A percentile compares a stretch with the other conserved stretches of the same genome.
Conservation (phyloP, 306 rosid genomes). For the Cicer arietinum region DNA sequence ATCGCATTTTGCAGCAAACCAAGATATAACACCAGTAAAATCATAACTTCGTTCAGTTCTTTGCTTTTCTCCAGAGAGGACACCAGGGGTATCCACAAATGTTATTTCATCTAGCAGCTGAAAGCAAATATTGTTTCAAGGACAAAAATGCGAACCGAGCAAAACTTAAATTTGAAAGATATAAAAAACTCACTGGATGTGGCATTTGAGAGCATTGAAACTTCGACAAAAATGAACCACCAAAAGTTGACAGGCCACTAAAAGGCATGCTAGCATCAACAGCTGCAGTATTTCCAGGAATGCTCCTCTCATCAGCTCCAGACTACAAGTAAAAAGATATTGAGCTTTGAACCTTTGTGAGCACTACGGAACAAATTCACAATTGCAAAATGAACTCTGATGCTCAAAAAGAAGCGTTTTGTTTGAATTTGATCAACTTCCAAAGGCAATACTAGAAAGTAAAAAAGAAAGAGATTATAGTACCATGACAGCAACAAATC, state of each 20-base stretch:
- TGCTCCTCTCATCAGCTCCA: slow-evolving; percentile 96
- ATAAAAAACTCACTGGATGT: slow-evolving; percentile 76
- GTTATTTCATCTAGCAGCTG: slow-evolving; percentile 91
- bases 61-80: slow-evolving; percentile 96
- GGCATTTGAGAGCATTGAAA: slow-evolving; percentile 97
- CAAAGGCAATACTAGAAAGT: not conserved
- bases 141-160: slow-evolving; percentile 5
- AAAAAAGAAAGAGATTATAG: slow-evolving; percentile 5
- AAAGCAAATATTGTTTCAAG: slow-evolving; percentile 32
- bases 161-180: slow-evolving; percentile 15
- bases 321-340: slow-evolving; percentile 57
- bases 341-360: slow-evolving; percentile 33
- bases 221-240: slow-evolving; percentile 89
- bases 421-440: not conserved
- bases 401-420: not conserved
- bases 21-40: slow-evolving; percentile 93
- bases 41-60: slow-evolving; percentile 93
- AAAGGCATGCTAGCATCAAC: slow-evolving; percentile 97
- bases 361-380: slow-evolving; percentile 16
- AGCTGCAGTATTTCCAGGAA: slow-evolving; percentile 92
- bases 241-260: slow-evolving; percentile 77
- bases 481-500: slow-evolving; percentile 98
- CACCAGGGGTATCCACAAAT: slow-evolving; percentile 95
- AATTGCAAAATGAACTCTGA: not conserved
- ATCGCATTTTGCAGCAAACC: slow-evolving; percentile 99